phyloP scores from a whole-genome alignment of 2,329 filamentous ascomycete species.

The Xylaria sp. region DNA sequence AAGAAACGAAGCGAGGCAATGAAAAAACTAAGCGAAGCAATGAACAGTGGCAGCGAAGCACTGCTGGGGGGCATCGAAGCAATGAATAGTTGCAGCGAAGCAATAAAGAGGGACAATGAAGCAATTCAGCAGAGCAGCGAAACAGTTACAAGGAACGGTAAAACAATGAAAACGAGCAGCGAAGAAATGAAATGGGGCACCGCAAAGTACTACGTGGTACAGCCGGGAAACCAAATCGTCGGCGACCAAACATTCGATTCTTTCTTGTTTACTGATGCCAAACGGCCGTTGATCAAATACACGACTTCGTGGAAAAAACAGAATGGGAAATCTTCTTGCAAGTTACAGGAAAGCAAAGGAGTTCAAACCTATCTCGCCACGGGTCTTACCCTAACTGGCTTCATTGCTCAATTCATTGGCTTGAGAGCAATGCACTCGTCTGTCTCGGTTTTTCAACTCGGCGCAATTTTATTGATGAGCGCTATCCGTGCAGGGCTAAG shows the following conservation, averaged over 20 bases:
- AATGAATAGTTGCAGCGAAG: too few relatives aligned
- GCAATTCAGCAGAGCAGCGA: too few relatives aligned
- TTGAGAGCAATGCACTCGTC: not conserved
- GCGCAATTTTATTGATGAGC: not conserved
- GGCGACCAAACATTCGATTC: not conserved
- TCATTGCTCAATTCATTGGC: conserved; percentile 1
- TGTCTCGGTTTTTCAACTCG: not conserved
- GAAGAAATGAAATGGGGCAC: too few relatives aligned
- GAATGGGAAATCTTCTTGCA: too few relatives aligned
- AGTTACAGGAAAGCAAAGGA: not conserved
- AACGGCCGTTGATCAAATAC: not conserved
- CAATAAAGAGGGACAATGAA: too few relatives aligned
- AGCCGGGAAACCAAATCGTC: not conserved
- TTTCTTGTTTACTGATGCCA: not conserved
- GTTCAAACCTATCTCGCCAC: not conserved
- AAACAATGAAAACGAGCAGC: too few relatives aligned
- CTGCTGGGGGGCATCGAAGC: too few relatives aligned
- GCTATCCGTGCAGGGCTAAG: not conserved
- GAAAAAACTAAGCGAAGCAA: too few relatives aligned
- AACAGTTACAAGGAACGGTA: too few relatives aligned
- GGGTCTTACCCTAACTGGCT: not conserved
- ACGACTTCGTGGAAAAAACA: not conserved
- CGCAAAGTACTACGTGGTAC: not conserved
- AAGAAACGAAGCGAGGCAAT: too few relatives aligned
- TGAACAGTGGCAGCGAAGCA: too few relatives aligned